Base-by-base conservation (phyloP, 371 early-diverging fungal species). In the Mortierella sp. region DNA sequence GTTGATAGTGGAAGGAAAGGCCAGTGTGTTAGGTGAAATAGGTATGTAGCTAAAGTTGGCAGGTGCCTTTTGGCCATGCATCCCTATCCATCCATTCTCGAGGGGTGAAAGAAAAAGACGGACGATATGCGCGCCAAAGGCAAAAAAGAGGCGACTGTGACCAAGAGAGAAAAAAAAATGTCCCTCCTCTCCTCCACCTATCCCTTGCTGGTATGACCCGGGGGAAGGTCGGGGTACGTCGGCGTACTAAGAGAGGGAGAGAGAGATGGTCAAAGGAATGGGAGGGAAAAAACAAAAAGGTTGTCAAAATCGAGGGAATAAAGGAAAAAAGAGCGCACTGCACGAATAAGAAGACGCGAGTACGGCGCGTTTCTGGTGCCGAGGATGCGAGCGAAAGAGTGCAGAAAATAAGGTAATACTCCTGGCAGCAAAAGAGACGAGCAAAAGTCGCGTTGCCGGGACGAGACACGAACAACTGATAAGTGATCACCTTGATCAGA, bases 11-110 rank as follows among this genome's bases (percentile, higher is more conserved):
- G 47, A 9, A 34, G 31, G 34, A 19, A 13, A 34, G 31, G 63
- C 26, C 2, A n/a, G 24, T 8, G 57, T 0, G 54, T 54, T 54
- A 14, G 24, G 16, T 6, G 54, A 54, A 21, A 54, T 21, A 24
- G 54, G 57, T 57, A 26, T 57, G 26, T 38, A 19, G 38, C 34
- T 65, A 31, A 65, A 16, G 21, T 31, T 11, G 60, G 60, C 13
- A 26, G 60, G 60, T 13, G 58, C 60, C 60, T 60, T 60, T 60
- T 60, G 60, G 60, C 60, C 60, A 60, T 60, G 60, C 34, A 16
- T 0, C 13, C 31, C 4, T 60, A 16, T 6, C 31, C 31, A 38
- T 31, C 7, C 16, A 28, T 57, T 57, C 60, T 60, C 60, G 60
- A 31, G 60, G 58, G 31, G 60, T 31, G 60, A 16, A 60, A 31